These are phyloP conservation scores for Leonotis leonurus DNA, from an alignment of 257 asterid species.

Conservation along the genomic window DNA sequence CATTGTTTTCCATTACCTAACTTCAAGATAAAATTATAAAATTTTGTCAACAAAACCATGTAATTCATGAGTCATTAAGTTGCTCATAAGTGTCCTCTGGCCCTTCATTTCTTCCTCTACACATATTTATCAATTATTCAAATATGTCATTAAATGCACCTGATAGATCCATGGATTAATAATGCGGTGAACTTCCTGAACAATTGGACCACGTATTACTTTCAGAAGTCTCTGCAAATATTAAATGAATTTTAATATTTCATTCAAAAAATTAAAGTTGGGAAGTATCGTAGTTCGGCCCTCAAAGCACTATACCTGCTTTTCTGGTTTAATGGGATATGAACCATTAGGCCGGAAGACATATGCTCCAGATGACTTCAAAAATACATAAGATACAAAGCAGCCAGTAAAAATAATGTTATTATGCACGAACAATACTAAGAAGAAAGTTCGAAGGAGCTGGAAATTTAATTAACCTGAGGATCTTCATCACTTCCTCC, in stretches of 20 bases:
- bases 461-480: conserved; percentile 34
- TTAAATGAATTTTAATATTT: conserved; percentile 6
- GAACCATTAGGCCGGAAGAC: conserved; percentile 67
- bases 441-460: conserved; percentile 2
- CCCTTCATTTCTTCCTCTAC: neutral
- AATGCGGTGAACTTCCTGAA: conserved; percentile 68
- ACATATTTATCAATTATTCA: neutral
- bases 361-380: conserved; percentile 73
- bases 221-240: conserved; percentile 31
- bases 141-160: conserved; percentile 29
- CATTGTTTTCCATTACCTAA: neutral
- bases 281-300: neutral
- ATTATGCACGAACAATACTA: neutral
- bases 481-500: conserved; percentile 45
- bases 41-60: neutral
- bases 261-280: neutral
- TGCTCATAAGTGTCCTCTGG: neutral
- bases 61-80: neutral
- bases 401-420: neutral
- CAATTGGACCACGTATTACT: conserved; percentile 53
- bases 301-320: conserved; percentile 31
- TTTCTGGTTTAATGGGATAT: conserved; percentile 30
- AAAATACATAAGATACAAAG: neutral
- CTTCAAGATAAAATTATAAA: neutral
- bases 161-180: conserved; percentile 68